Evolutionary conservation across 2,329 filamentous ascomycete species (phyloP), one percentile per base, ranked within the genome.

Genomic region (Trichoderma sp.): DNA sequence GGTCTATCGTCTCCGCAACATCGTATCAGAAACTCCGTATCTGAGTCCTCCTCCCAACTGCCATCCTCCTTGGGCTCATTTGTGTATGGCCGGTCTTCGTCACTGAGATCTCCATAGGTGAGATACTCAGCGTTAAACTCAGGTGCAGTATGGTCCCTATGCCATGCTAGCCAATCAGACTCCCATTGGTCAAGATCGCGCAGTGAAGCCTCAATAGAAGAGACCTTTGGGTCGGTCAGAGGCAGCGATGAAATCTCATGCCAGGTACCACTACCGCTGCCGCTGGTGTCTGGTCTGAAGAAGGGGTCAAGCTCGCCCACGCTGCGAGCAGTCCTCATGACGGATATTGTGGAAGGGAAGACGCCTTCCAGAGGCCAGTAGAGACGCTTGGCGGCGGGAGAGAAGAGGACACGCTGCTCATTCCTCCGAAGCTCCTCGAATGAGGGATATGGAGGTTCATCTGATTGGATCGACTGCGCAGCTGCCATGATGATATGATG

Each of bases 121-220:
- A 15, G 2, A 53, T 66, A 66, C n/a, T 56, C 43, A 5, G 63
- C 47, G 15, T 56, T n/a, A 56, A 56, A 66, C 47, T 66, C 47
- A 14, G 63, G 47, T 28, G 47, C 30, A 3, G 21, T 56, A 36
- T 66, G 63, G 21, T 66, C 63, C n/a, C 30, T 66, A n/a, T 66
- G 63, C 47, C 63, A 66, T 66, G 30, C 63, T 7, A 66, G 21
- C 47, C 63, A 66, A 56, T 66, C 63, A 26, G 21, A 66, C 21
- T 66, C 47, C 63, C 63, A 66, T 4, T 66, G 63, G 0, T 66
- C 63, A 56, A 66, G 63, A 8, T 66, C 47, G 21, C 47, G 30
- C 4, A 66, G n/a, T 56, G 63, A 66, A 66, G 63, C 63, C 47
- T 66, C 63, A 36, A 66, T 6, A 26, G 63, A 66, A 56, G 63